Evolutionary conservation across 176 grass and related monocot genomes (phyloP).

Genomic region (Bromus sterilis): DNA sequence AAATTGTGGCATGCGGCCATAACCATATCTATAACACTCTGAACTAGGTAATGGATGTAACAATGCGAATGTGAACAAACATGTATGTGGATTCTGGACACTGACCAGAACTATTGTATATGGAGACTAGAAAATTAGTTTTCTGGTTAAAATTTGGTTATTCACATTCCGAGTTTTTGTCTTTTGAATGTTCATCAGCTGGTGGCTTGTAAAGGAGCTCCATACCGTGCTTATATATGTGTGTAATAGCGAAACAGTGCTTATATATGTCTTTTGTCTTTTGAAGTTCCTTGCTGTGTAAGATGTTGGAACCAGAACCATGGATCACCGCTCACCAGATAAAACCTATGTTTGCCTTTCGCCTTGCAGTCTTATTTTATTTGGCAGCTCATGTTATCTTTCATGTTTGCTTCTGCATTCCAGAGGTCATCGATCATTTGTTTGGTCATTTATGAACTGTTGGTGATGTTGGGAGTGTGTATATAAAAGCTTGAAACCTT

Average conservation of each 20-base stretch:
- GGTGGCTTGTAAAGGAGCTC: neutral
- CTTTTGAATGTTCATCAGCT: neutral
- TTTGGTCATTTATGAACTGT: too few species aligned
- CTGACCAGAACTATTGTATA: neutral
- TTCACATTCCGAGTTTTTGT: neutral
- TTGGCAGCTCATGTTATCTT: neutral
- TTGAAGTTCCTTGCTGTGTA: neutral
- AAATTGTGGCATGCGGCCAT: neutral
- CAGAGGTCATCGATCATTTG: neutral
- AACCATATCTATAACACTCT: neutral
- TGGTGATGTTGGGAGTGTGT: neutral
- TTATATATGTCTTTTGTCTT: too few species aligned
- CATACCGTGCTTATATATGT: neutral
- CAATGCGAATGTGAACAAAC: neutral
- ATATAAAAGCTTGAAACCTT: neutral
- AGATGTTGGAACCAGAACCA: too few species aligned
- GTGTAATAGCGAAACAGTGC: neutral
- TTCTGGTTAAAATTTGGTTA: neutral
- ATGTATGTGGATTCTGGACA: neutral
- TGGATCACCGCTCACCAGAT: neutral
- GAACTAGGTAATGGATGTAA: neutral
- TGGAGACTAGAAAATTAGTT: neutral
- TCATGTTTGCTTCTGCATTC: neutral
- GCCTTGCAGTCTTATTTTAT: neutral
- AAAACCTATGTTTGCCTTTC: neutral